Conservation (phyloP, 192 early-diverging fungal species). For the Rhizoclosmatium sp. region DNA sequence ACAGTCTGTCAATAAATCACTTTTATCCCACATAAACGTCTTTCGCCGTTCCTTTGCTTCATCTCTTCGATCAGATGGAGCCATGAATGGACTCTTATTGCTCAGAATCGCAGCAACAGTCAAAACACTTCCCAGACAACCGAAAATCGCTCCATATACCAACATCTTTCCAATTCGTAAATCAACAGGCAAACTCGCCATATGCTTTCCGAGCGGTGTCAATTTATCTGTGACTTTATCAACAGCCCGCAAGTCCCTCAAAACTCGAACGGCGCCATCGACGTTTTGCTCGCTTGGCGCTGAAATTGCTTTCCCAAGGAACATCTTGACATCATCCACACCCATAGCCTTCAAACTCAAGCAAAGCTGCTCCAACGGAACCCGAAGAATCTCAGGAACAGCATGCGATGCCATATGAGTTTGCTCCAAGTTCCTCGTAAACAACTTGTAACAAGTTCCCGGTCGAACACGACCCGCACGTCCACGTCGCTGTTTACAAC, state of each 20-base stretch:
- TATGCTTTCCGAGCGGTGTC: constrained; percentile 48
- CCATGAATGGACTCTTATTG: constrained; percentile 62
- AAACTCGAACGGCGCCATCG: constrained; percentile 29
- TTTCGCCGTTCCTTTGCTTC: constrained; percentile 57
- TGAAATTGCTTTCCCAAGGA: constrained; percentile 47
- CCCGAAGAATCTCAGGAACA: constrained; percentile 79
- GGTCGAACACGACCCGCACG: constrained; percentile 82
- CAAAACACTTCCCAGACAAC: constrained; percentile 49
- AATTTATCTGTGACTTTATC: constrained; percentile 28
- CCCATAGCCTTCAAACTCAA: constrained; percentile 63
- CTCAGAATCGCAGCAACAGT: constrained; percentile 53
- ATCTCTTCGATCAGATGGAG: constrained; percentile 56
- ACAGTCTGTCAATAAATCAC: constrained; percentile 75
- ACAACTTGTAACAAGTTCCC: constrained; percentile 72
- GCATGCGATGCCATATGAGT: constrained; percentile 56
- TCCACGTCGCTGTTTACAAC: constrained; percentile 75
- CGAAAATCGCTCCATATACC: constrained; percentile 51
- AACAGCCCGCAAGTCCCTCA: constrained; percentile 44
- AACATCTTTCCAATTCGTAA: constrained; percentile 53
- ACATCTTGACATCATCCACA: constrained; percentile 26
- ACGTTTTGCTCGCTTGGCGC: constrained; percentile 44
- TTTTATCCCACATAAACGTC: constrained; percentile 51
- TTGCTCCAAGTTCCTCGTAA: constrained; percentile 34
- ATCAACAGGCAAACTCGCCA: constrained; percentile 51
- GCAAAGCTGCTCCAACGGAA: constrained; percentile 86